Conservation (phyloP, 768 basidiomycete species). For the Serpula lacrymans region DNA sequence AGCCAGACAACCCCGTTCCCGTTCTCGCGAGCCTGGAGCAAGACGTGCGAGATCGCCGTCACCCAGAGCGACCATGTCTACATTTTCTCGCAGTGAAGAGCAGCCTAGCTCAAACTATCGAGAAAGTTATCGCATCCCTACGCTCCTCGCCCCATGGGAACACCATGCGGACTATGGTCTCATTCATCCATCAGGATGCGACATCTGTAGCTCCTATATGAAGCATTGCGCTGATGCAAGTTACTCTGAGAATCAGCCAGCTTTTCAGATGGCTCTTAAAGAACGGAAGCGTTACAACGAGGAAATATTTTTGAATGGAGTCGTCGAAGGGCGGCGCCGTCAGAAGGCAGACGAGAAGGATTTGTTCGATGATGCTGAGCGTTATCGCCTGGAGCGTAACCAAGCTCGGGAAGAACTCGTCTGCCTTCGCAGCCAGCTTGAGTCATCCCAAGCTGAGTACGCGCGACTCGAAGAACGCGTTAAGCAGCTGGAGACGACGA, state of each 20-base stretch:
- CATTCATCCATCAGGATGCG: conserved; percentile 38
- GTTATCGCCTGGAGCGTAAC: conserved; percentile 31
- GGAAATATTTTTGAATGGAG: conserved; percentile 35
- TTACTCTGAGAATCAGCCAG: conserved; percentile 33
- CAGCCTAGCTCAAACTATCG: conserved; percentile 22
- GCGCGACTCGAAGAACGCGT: conserved; percentile 28
- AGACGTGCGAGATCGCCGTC: conserved; percentile 5
- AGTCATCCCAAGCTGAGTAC: conserved; percentile 29
- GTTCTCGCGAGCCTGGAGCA: conserved; percentile 16
- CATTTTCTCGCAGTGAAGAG: conserved; percentile 30
- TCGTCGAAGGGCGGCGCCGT: conserved; percentile 37
- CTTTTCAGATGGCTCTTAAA: conserved; percentile 38
- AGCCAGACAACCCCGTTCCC: conserved; percentile 16
- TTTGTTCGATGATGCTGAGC: conserved; percentile 31
- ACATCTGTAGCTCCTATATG: conserved; percentile 36
- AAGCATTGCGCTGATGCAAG: conserved; percentile 38
- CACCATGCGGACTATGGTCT: conserved; percentile 37
- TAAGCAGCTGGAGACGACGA: no score
- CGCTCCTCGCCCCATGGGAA: conserved; percentile 36
- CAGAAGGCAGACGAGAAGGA: conserved; percentile 37
- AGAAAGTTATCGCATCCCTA: conserved; percentile 30
- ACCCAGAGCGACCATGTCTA: conserved; percentile 21
- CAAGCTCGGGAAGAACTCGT: conserved; percentile 30
- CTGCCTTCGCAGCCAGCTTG: conserved; percentile 31
- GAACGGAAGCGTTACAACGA: conserved; percentile 38